Evolutionary conservation across 1,139 yeast species (phyloP), one percentile per base, ranked within the genome.

Genomic region (Meyerozyma guilliermondii): DNA sequence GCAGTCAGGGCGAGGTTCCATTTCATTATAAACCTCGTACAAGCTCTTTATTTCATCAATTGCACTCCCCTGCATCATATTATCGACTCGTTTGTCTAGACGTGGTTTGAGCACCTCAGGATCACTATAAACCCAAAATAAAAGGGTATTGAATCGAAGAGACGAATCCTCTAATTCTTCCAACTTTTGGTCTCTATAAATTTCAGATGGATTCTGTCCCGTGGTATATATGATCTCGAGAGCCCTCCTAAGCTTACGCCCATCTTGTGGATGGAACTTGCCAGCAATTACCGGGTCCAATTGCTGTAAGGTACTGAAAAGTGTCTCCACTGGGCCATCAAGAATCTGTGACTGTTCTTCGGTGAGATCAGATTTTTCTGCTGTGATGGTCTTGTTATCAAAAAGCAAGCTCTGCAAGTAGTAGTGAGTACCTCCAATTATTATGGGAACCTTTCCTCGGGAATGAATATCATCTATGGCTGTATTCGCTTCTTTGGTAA

Each of bases 401-500:
- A 91, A 88, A 14, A 94, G 59, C 2, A 88, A 65, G 14, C 86
- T 79, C 59, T 87, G 96, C 34, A 89, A 68, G 59, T 92, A 92
- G 59, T 92, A 92, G 58, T 91, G 97, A 0, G 98, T 92, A 0
- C 99, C 99, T 3, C 99, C 99, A 2, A 92, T 91, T 0, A 94
- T 63, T 5, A 92, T 85, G 0, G 99, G 98, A 1, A 85, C 55
- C 53, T 88, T 89, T 0, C 87, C 87, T 31, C 84, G 59, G 0
- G 59, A 46, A 44, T 83, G 84, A n/a, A 91, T 82, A 36, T 81
- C 84, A 0, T 76, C 74, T 13, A 88, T 81, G 40, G 71, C 65
- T 7, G 44, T 47, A 20, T 62, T 59, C 16, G 96, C 96, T 51
- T 89, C 97, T 33, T 69, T 58, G 40, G 84, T 81, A 59, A 88